These are phyloP conservation scores for Neocatenulostroma microsporum DNA, from an alignment of 2,329 filamentous ascomycete species.

Conservation along the genomic window DNA sequence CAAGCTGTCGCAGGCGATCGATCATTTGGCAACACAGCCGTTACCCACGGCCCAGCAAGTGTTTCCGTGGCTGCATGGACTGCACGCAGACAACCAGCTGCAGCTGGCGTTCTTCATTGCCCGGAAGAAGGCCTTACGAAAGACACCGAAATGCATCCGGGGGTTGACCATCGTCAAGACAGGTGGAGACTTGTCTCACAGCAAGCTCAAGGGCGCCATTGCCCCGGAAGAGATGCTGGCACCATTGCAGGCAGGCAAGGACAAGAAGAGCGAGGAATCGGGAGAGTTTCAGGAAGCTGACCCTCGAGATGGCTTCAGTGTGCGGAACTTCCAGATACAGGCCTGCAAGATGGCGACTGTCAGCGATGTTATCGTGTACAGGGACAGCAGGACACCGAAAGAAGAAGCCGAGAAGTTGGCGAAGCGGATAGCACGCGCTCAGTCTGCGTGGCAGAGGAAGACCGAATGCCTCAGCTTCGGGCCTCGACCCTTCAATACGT, in stretches of 20 bases:
- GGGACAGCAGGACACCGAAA: slow-evolving; percentile 57
- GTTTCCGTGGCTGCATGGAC: slow-evolving; percentile 92
- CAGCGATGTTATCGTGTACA: slow-evolving; percentile 90
- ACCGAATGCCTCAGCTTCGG: slow-evolving; percentile 40
- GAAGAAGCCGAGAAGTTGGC: slow-evolving; percentile 59
- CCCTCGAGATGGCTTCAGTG: slow-evolving; percentile 83
- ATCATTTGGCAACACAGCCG: slow-evolving; percentile 68
- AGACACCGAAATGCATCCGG: slow-evolving; percentile 67
- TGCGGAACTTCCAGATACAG: slow-evolving; percentile 96
- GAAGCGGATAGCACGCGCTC: slow-evolving; percentile 62
- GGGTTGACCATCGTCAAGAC: slow-evolving; percentile 82
- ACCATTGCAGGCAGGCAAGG: slow-evolving; percentile 19
- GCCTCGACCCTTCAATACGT: slow-evolving; percentile 69
- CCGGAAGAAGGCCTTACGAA: slow-evolving; percentile 61
- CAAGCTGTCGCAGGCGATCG: slow-evolving; percentile 63
- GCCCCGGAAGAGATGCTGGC: slow-evolving; percentile 71
- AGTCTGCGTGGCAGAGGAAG: slow-evolving; percentile 63
- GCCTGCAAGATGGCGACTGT: slow-evolving; percentile 76
- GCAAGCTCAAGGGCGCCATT: slow-evolving; percentile 80
- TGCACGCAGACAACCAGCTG: slow-evolving; percentile 80
- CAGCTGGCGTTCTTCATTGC: slow-evolving; percentile 85
- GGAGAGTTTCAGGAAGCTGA: slow-evolving; percentile 73
- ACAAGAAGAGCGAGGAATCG: slow-evolving; percentile 32
- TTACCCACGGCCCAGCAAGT: slow-evolving; percentile 77
- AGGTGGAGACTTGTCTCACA: slow-evolving; percentile 64